Base-by-base conservation (phyloP, 108 stramenopile species). In the Cyclostephanos invisitatus region DNA sequence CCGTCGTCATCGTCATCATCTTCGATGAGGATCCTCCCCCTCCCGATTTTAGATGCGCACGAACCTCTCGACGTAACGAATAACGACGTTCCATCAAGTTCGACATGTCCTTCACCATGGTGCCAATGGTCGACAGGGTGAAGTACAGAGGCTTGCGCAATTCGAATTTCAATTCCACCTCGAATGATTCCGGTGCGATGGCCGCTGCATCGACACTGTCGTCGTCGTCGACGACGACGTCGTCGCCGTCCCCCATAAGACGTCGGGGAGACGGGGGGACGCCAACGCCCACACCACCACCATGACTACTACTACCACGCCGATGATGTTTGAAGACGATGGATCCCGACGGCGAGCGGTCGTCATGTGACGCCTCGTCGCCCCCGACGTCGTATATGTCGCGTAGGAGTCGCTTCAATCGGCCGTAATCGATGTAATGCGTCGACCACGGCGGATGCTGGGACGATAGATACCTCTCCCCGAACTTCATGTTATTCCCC, bases 401-500 rank as follows among this genome's bases (percentile, higher is more conserved):
- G 20, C 67, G 65, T 1, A 90, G 61, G 0, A 85, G 36, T n/a
- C 46, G 35, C 65, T 90, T 90, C 22, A 90, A 37, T 11, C 67
- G 59, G 10, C 53, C 62, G 67, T 90, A 90, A 46, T 90, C 74
- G 24, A 90, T 55, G 62, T 90, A 90, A 68, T 75, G 66, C 0
- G 64, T 59, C 37, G 71, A 37, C 87, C 89, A 90, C 11, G 80
- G 79, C 0, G 73, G 59, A 20, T 83, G 72, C 55, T 77, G 72
- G 15, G 68, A 55, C 17, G 50, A 40, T 29, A 77, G 15, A 15
- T 88, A 55, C 22, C 67, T 79, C 46, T 85, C 80, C 2, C 89
- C 89, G 58, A 90, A 90, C 60, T 85, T 70, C 40, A 87, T 84
- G n/a, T n/a, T n/a, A n/a, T n/a, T n/a, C n/a, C n/a, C n/a, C n/a